These are phyloP conservation scores for Clohesyomyces aquaticus DNA, from an alignment of 495 filamentous ascomycete species.

Conservation along the genomic window DNA sequence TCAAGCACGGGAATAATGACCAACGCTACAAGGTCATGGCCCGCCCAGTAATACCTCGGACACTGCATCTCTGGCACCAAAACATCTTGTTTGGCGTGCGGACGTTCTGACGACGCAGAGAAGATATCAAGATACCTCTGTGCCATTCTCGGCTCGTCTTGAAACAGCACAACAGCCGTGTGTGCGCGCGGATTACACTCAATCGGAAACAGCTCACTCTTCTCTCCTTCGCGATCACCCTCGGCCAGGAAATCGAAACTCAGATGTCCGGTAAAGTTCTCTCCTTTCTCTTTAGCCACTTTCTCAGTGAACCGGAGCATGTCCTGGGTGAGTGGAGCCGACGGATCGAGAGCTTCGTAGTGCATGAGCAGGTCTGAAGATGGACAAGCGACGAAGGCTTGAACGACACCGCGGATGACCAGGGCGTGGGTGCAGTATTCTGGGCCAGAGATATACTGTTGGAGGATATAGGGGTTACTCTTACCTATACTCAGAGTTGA, in stretches of 20 bases:
- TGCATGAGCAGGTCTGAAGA: constrained; percentile 62
- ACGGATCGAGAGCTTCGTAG: constrained; percentile 59
- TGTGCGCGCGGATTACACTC: constrained; percentile 68
- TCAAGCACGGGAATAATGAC: constrained; percentile 52
- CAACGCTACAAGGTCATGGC: constrained; percentile 60
- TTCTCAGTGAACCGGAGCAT: constrained; percentile 64
- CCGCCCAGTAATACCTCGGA: constrained; percentile 59
- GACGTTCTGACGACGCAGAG: not conserved
- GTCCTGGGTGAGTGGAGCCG: constrained; percentile 57
- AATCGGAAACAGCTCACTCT: constrained; percentile 55
- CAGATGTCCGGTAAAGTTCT: constrained; percentile 68
- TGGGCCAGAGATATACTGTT: constrained; percentile 65
- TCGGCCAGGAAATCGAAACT: constrained; percentile 68
- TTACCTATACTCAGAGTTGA: not conserved
- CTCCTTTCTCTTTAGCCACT: constrained; percentile 56
- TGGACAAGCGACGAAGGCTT: constrained; percentile 66
- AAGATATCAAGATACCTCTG: constrained; percentile 40
- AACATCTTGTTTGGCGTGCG: too few relatives aligned
- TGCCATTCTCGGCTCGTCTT: constrained; percentile 36
- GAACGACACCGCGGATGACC: constrained; percentile 61
- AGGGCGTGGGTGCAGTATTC: constrained; percentile 74
- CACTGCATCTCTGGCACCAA: constrained; percentile 39
- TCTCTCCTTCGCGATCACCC: constrained; percentile 43
- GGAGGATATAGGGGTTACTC: constrained; percentile 52
- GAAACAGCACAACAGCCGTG: constrained; percentile 61